Evolutionary conservation across 2,329 filamentous ascomycete genomes (phyloP).

Genomic region (Cylindrodendrum hubeiense): DNA sequence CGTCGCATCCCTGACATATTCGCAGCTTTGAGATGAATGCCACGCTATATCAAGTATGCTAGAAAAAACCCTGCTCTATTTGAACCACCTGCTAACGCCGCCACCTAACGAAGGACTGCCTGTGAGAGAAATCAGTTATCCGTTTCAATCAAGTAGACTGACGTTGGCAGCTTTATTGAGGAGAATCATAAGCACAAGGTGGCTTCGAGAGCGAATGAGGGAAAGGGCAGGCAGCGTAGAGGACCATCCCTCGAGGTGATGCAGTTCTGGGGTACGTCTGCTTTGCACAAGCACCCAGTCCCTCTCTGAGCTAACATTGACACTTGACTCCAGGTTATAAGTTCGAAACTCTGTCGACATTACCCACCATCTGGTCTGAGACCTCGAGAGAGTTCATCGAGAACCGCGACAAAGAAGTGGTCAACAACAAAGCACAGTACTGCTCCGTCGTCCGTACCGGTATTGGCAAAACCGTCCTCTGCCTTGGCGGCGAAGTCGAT

Average conservation of each 20-base stretch:
- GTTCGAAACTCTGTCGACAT: constrained; percentile 87
- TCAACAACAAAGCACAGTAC: constrained; percentile 94
- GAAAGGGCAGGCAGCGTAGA: constrained; percentile 46
- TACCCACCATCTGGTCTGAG: constrained; percentile 80
- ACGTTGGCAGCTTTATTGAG: constrained; percentile 82
- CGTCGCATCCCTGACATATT: constrained; percentile 32
- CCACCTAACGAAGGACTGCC: constrained; percentile 59
- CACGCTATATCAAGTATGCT: constrained; percentile 85
- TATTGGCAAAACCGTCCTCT: constrained; percentile 79
- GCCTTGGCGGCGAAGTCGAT: constrained; percentile 95
- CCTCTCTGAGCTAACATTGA: background rate
- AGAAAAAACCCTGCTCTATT: constrained; percentile 39
- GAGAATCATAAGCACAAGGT: constrained; percentile 85
- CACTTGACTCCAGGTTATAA: constrained; percentile 79
- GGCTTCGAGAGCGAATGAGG: constrained; percentile 69
- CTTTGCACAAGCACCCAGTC: background rate
- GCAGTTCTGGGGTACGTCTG: constrained; percentile 84
- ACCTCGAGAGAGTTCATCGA: constrained; percentile 84
- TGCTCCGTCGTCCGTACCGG: constrained; percentile 93
- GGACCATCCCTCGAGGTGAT: constrained; percentile 79
- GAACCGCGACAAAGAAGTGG: constrained; percentile 74
- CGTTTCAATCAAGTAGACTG: background rate
- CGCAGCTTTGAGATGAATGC: constrained; percentile 94
- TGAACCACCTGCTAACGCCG: constrained; percentile 24
- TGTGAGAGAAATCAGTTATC: constrained; percentile 55